phyloP scores from a whole-genome alignment of 768 basidiomycete species.

The Pholiota molesta region DNA sequence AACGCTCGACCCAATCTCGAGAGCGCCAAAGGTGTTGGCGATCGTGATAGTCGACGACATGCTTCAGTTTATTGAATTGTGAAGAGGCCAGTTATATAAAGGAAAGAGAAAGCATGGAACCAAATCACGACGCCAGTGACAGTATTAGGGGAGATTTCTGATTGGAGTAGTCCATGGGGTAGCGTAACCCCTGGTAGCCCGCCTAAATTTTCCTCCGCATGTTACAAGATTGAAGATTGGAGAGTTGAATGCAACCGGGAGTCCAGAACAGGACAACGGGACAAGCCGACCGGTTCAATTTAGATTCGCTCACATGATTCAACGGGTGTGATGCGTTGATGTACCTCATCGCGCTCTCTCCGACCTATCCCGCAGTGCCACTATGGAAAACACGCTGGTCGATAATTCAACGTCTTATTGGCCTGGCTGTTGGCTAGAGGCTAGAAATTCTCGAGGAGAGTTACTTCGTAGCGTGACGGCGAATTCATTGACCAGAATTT shows the following conservation, averaged over 20 bases:
- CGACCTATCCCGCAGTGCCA: no score
- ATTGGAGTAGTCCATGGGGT: not conserved
- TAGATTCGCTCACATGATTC: not conserved
- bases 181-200: no score
- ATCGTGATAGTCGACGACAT: not conserved
- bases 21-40: slow-evolving; percentile 23
- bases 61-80: not conserved
- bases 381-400: no score
- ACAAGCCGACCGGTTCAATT: not conserved
- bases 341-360: no score
- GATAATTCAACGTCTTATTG: no score
- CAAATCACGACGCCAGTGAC: not conserved
- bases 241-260: not conserved
- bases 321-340: no score
- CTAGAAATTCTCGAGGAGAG: no score
- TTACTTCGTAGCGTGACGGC: no score
- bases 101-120: not conserved
- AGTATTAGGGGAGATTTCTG: not conserved
- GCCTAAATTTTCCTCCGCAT: slow-evolving; percentile 1
- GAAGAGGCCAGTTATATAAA: not conserved
- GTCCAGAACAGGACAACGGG: not conserved
- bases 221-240: not conserved
- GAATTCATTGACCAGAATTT: no score
- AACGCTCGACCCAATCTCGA: slow-evolving; percentile 25
- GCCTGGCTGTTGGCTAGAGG: no score